These are phyloP conservation scores for Pseudozyma flocculosa DNA, from an alignment of 1,284 basidiomycete genomes.

Conservation along the genomic window DNA sequence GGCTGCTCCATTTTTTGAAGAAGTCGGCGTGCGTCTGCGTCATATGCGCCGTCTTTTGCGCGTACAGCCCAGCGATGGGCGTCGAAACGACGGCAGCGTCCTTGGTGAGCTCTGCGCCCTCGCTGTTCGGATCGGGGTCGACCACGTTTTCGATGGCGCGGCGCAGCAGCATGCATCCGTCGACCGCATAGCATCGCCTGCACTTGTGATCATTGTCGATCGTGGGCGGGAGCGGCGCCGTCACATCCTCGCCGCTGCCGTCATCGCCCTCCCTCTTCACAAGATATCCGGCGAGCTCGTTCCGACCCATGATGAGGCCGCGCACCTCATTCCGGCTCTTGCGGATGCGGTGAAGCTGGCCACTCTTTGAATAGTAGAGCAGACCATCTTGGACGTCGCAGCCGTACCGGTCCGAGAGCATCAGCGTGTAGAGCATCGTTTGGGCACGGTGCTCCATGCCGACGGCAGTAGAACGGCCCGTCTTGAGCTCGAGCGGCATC, in stretches of 20 bases:
- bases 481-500: slow-evolving; percentile 90
- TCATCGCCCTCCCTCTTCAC: background rate
- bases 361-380: slow-evolving; percentile 89
- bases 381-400: slow-evolving; percentile 67
- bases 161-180: slow-evolving; percentile 91
- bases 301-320: slow-evolving; percentile 76
- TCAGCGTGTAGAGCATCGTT: slow-evolving; percentile 92
- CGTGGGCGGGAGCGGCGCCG: slow-evolving; percentile 66
- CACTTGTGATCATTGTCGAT: slow-evolving; percentile 81
- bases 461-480: slow-evolving; percentile 71
- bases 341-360: slow-evolving; percentile 80
- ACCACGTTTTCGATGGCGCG: slow-evolving; percentile 60
- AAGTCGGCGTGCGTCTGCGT: slow-evolving; percentile 71
- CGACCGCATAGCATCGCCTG: slow-evolving; percentile 75
- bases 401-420: slow-evolving; percentile 86
- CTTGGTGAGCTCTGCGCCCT: slow-evolving; percentile 1
- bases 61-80: slow-evolving; percentile 74
- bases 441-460: slow-evolving; percentile 85
- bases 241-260: slow-evolving; percentile 7
- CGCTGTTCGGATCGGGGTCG: slow-evolving; percentile 15
- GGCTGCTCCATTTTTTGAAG: slow-evolving; percentile 85
- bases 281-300: slow-evolving; percentile 80
- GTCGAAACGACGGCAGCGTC: slow-evolving; percentile 44
- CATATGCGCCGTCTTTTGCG: slow-evolving; percentile 77
- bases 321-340: slow-evolving; percentile 77